Conservation (phyloP, 257 asterid species). For the Coffea eugenioides region DNA sequence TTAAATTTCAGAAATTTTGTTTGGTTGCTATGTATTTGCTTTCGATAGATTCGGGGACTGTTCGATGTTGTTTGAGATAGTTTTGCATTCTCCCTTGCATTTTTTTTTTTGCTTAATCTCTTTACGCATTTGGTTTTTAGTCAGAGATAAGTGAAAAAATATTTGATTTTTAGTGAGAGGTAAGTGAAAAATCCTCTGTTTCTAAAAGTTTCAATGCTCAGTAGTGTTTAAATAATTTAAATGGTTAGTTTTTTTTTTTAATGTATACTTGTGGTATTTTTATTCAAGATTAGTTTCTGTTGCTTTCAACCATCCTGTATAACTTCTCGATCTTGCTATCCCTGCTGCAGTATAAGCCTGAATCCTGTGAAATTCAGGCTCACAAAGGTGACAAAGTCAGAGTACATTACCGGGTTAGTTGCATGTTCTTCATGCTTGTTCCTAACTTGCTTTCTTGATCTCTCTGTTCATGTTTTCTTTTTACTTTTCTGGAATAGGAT, state of each 20-base stretch:
- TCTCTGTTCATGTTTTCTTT: neutral
- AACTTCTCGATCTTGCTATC: conserved; percentile 19
- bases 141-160: no score
- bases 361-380: conserved; percentile 73
- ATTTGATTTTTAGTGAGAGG: no score
- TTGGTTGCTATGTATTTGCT: neutral
- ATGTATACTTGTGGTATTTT: neutral
- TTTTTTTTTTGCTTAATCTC: neutral
- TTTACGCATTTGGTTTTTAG: neutral
- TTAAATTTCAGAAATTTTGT: neutral
- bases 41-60: neutral
- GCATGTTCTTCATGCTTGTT: neutral
- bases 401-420: conserved; percentile 93
- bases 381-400: conserved; percentile 84
- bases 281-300: neutral
- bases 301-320: conserved; percentile 1
- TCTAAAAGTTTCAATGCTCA: no score
- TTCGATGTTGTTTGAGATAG: neutral
- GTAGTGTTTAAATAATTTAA: neutral
- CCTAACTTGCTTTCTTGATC: no score
- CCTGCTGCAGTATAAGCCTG: conserved; percentile 77
- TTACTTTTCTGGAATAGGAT: neutral
- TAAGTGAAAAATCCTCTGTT: neutral
- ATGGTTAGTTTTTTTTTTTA: neutral
- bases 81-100: neutral